Evolutionary conservation across 2,329 filamentous ascomycete genomes (phyloP).

Genomic region (Coniochaeta sp.): DNA sequence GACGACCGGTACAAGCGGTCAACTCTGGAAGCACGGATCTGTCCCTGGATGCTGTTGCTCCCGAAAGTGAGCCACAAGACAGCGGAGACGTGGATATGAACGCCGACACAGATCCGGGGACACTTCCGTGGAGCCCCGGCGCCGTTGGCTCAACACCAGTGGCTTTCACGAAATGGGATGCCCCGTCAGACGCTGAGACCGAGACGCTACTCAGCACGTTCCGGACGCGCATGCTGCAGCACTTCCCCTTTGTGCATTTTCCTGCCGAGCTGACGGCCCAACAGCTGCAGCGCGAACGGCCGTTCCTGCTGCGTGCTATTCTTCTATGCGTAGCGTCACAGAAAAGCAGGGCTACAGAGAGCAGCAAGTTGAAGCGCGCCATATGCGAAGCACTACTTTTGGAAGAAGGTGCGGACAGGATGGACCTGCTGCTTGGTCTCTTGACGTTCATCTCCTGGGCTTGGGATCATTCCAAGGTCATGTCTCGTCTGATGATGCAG

Average conservation of each 20-base stretch:
- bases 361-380: slow-evolving; percentile 21
- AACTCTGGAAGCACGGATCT: too few relatives aligned
- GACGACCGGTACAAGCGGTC: too few relatives aligned
- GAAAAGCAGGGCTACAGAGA: slow-evolving; percentile 11
- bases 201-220: slow-evolving; percentile 16
- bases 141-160: too few relatives aligned
- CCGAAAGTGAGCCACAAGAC: too few relatives aligned
- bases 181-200: not conserved
- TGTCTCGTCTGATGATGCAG: slow-evolving; percentile 27
- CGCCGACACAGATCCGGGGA: too few relatives aligned
- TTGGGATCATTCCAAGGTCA: slow-evolving; percentile 17
- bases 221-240: slow-evolving; percentile 23
- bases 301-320: slow-evolving; percentile 27
- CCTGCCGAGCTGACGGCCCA: slow-evolving; percentile 16
- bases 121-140: too few relatives aligned
- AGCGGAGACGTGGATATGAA: too few relatives aligned
- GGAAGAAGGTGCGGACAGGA: slow-evolving; percentile 14
- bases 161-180: slow-evolving; percentile 3
- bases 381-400: slow-evolving; percentile 21
- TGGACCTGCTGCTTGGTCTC: slow-evolving; percentile 26
- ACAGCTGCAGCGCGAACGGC: slow-evolving; percentile 22
- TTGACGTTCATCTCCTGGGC: slow-evolving; percentile 30
- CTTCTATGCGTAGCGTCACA: slow-evolving; percentile 21
- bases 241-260: slow-evolving; percentile 26
- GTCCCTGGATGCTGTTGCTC: too few relatives aligned